Evolutionary conservation across 2,329 filamentous ascomycete genomes (phyloP), one percentile per base, ranked within the genome.

Genomic region (Neurospora sp.): DNA sequence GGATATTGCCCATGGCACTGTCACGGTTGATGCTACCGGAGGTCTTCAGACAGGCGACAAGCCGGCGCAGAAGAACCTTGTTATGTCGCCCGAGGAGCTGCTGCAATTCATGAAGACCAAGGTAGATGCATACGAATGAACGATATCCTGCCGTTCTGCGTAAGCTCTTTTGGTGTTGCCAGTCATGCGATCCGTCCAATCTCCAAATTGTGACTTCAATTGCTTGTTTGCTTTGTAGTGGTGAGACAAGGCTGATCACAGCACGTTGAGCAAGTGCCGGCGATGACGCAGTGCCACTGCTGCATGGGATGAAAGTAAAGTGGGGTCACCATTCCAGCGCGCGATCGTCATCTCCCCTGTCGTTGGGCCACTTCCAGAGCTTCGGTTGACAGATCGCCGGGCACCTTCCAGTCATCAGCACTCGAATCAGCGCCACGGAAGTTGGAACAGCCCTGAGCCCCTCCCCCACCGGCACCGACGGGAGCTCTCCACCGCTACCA

Each of bases 1-100:
- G 69, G 88, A 94, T 74, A 79, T 91, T 2, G 80, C 82, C n/a
- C 83, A 82, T 15, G 82, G 83, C 46, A 85, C 83, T n/a, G 82
- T 93, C 39, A 86, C 77, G 37, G 84, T 83, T 39, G 82, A 85
- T 69, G 75, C 82, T 38, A 76, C 77, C 1, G 78, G 78, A 19
- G 74, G 82, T 15, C 74, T 77, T 4, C 73, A 76, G 38, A 67
- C 69, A n/a, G 69, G 74, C 6, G 71, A 79, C 23, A 78, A 78
- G 46, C 81, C 80, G 67, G 77, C 81, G 73, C 77, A 74, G 66
- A 72, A 71, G 68, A 38, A 40, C 28, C 68, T 68, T 66, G 71
- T 70, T 69, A 80, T 87, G 80, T 77, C 74, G 33, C 83, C 85
- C 0, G 77, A 78, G 67, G 81, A 82, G 46, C 76, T 87, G 69